A percentile compares a stretch with the other conserved stretches of the same genome.
phyloP scores from a whole-genome alignment of 2,329 filamentous ascomycete genomes.

The Capronia epimyces region DNA sequence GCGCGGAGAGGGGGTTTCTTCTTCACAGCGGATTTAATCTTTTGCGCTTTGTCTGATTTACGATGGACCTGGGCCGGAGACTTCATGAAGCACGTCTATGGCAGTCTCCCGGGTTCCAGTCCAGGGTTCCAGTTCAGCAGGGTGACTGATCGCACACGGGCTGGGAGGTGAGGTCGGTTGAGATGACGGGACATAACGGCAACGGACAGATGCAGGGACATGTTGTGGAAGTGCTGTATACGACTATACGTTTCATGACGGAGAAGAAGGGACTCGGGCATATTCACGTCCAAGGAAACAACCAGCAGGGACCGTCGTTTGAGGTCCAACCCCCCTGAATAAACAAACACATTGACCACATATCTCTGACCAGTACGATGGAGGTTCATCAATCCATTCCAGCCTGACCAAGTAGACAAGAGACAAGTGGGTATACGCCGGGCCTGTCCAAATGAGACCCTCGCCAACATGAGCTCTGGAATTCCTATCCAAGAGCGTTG shows the following conservation, averaged over 20 bases:
- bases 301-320: no score
- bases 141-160: not conserved
- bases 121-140: not conserved
- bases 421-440: no score
- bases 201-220: not conserved
- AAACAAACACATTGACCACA: no score
- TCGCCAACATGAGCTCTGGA: not conserved
- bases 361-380: no score
- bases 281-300: not conserved
- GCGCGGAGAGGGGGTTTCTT: not conserved
- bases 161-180: not conserved
- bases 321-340: no score
- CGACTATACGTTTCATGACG: not conserved
- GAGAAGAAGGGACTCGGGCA: not conserved
- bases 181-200: not conserved
- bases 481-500: constrained; percentile 9
- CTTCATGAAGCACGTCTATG: not conserved
- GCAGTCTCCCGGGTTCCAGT: not conserved
- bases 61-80: no score
- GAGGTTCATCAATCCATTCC: no score
- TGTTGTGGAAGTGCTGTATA: not conserved
- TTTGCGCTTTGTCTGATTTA: not conserved
- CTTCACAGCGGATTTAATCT: not conserved
- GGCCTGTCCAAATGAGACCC: no score
- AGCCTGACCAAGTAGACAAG: no score